A percentile compares a stretch with the other conserved stretches of the same genome.
phyloP scores from a whole-genome alignment of 78 protist genomes.

The Pigoraptor vietnamica region DNA sequence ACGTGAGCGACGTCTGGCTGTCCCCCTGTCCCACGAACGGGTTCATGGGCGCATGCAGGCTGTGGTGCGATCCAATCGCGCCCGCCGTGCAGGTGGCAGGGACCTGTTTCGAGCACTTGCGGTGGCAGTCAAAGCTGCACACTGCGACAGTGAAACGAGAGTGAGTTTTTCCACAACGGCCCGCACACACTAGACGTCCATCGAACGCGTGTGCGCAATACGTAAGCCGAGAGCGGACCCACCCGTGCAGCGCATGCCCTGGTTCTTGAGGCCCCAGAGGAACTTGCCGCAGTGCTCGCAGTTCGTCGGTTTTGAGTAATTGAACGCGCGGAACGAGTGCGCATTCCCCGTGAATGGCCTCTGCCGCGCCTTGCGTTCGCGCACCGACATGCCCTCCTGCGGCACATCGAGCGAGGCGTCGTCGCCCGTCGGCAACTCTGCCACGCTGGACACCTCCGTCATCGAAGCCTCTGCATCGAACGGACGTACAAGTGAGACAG shows the following conservation, averaged over 20 bases:
- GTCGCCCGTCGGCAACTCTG: too few relatives aligned
- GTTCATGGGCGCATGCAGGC: too few relatives aligned
- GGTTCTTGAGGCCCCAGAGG: neutral
- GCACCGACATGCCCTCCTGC: neutral
- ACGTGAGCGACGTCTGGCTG: too few relatives aligned
- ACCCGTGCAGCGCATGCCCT: neutral
- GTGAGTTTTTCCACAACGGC: too few relatives aligned
- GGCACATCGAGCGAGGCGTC: neutral
- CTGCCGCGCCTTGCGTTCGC: neutral
- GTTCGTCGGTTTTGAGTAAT: neutral
- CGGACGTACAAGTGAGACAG: too few relatives aligned
- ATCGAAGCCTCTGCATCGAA: neutral
- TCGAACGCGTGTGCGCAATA: too few relatives aligned
- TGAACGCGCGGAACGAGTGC: neutral
- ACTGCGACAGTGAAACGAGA: neutral
- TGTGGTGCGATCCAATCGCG: too few relatives aligned
- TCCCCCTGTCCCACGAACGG: too few relatives aligned
- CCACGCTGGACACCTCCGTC: neutral
- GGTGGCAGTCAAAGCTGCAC: neutral
- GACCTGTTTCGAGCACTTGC: neutral
- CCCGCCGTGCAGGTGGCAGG: neutral
- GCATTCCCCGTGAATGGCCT: neutral
- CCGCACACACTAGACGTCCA: neutral
- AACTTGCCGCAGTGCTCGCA: neutral
- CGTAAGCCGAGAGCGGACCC: too few relatives aligned